These are phyloP conservation scores for Albizia julibrissin DNA, from an alignment of 306 rosid genomes.

Conservation along the genomic window DNA sequence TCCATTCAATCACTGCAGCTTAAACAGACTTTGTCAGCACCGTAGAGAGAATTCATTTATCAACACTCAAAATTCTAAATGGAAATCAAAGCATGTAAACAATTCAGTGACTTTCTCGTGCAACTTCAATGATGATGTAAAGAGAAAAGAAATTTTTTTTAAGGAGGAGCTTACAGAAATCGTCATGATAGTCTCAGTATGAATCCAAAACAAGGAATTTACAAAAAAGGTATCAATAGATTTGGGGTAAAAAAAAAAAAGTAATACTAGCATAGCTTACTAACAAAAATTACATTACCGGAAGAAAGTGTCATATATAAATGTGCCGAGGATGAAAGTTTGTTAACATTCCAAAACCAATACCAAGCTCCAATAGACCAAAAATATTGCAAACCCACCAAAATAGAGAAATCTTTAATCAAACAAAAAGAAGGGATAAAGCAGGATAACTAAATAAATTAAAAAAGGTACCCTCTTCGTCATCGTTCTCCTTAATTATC, in stretches of 20 bases:
- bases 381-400: constrained; percentile 1
- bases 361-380: neutral
- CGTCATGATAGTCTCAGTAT: neutral
- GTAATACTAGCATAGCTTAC: neutral
- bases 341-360: neutral
- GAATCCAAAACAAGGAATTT: neutral
- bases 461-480: constrained; percentile 51
- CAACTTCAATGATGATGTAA: neutral
- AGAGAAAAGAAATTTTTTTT: neutral
- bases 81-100: neutral
- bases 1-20: constrained; percentile 64
- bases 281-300: neutral
- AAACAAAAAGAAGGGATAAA: neutral
- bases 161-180: neutral
- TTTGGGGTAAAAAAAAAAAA: neutral
- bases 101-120: neutral
- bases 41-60: neutral
- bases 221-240: neutral
- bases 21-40: constrained; percentile 29
- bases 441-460: neutral
- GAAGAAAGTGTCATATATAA: neutral
- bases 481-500: constrained; percentile 56
- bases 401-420: neutral
- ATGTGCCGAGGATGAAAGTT: neutral
- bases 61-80: constrained; percentile 19